Percentiles rank a stretch among this genome's conserved stretches.
These are phyloP conservation scores for Mediolabrus comicus DNA, from an alignment of 108 stramenopile species.

Conservation along the genomic window DNA sequence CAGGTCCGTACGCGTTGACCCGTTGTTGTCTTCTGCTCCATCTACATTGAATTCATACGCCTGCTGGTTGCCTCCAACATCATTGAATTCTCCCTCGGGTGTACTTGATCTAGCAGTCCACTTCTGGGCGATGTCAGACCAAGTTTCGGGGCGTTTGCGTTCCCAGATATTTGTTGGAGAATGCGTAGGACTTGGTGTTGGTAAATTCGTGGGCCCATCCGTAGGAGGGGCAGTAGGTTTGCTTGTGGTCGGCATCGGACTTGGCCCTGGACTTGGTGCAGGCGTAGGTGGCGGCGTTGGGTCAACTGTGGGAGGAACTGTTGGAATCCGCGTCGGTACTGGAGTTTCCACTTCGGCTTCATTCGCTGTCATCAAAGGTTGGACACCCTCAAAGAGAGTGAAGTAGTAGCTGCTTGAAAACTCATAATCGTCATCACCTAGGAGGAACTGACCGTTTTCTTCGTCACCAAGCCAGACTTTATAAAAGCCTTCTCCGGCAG, in stretches of 20 bases:
- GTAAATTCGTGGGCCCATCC: background rate
- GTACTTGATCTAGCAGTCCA: conserved; percentile 28
- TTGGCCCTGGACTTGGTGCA: background rate
- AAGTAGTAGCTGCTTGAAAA: conserved; percentile 47
- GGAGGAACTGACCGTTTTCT: conserved; percentile 18
- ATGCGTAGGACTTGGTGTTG: conserved; percentile 19
- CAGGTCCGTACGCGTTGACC: background rate
- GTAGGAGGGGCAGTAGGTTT: conserved; percentile 8
- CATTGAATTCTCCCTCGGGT: conserved; percentile 33
- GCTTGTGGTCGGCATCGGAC: background rate
- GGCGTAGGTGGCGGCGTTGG: background rate
- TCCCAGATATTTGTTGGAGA: conserved; percentile 23
- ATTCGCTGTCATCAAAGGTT: conserved; percentile 7
- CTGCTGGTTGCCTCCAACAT: conserved; percentile 34
- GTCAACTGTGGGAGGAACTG: background rate
- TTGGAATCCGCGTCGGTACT: background rate
- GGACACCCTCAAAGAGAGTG: conserved; percentile 34
- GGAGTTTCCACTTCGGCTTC: background rate
- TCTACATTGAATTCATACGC: conserved; percentile 19
- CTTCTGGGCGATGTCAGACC: conserved; percentile 10
- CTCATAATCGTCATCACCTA: conserved; percentile 30
- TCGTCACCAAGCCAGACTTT: conserved; percentile 32
- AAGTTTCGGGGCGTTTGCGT: conserved; percentile 15
- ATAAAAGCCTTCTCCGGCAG: conserved; percentile 30
- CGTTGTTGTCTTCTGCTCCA: background rate